Conservation (phyloP, 148 eudicot genomes). For the Chenopodium album region DNA sequence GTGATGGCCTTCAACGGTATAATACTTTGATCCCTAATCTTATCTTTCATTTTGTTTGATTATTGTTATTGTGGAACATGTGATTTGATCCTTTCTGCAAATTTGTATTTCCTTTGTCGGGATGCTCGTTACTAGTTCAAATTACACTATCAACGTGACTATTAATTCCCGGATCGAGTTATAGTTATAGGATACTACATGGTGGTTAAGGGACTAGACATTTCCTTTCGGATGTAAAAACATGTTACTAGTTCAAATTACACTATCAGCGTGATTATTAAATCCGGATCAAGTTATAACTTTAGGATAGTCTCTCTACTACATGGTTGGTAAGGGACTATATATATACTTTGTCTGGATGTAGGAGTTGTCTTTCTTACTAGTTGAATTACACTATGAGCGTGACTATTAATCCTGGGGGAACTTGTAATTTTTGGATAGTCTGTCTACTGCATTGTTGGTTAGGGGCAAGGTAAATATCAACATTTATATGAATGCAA, state of each 20-base stretch:
- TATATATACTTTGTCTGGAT: not conserved
- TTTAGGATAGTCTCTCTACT: not conserved
- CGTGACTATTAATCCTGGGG: not conserved
- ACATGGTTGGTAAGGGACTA: not conserved
- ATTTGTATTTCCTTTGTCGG: not conserved
- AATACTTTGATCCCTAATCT: not conserved
- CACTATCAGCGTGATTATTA: not conserved
- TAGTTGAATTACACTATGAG: not conserved
- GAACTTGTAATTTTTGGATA: not conserved
- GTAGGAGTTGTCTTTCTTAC: not conserved
- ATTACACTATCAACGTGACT: too few relatives aligned
- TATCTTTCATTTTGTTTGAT: not conserved
- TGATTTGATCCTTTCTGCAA: not conserved
- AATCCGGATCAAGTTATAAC: too few relatives aligned
- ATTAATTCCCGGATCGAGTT: too few relatives aligned
- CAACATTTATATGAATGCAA: not conserved
- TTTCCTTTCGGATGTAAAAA: not conserved
- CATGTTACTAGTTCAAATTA: not conserved
- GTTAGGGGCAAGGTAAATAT: not conserved
- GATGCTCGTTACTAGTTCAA: too few relatives aligned
- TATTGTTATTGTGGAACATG: not conserved
- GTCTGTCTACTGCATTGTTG: not conserved
- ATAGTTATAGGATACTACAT: too few relatives aligned
- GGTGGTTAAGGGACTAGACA: too few relatives aligned
- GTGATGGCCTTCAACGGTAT: constrained; percentile 67